Evolutionary conservation across 176 grass and related monocot genomes (phyloP), one percentile per base, ranked within the genome.

Genomic region (Avena sativa): DNA sequence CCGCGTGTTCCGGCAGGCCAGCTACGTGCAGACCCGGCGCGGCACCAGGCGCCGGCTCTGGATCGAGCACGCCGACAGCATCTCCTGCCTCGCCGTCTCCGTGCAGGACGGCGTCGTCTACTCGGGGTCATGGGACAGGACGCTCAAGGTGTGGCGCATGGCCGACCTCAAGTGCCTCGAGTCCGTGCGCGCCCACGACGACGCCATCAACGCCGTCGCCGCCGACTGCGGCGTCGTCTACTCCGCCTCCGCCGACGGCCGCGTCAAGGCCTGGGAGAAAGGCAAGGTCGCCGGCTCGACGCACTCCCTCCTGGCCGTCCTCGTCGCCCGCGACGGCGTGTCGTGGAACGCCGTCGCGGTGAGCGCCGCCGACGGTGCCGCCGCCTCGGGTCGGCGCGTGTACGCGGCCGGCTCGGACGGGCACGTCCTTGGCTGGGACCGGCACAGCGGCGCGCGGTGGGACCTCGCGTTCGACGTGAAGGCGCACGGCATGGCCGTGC

Each of bases 31-130:
- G 79, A 87, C 88, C 4, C 87, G 90, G 44, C 86, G 94, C 32
- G 44, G 81, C 83, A 85, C 64, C 13, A 13, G 86, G 64, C 85
- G 85, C 4, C 70, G 83, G 21, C 94, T 96, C 67, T 98, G 97
- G 97, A 98, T 98, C 89, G 92, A 98, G 80, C 97, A 98, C 78
- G 92, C 92, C 8, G 97, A 98, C 59, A 98, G 97, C 87, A 96
- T 98, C 89, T 98, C 97, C 58, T 98, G 94, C 90, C 94, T 98
- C 81, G 90, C 97, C 44, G 92, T 91, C 53, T 83, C 97, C 25
- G 94, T 90, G 23, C 88, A 93, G n/a, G 85, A 91, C 47, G 94
- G 91, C 80, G 56, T 78, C 5, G 81, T 96, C 2, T 98, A 98
- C 90, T 98, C 97, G 0, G 93, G 92, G 0, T 98, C 97, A 0